Base-by-base conservation (phyloP, 495 filamentous ascomycete genomes). In the Aspergillus heteromorphus region DNA sequence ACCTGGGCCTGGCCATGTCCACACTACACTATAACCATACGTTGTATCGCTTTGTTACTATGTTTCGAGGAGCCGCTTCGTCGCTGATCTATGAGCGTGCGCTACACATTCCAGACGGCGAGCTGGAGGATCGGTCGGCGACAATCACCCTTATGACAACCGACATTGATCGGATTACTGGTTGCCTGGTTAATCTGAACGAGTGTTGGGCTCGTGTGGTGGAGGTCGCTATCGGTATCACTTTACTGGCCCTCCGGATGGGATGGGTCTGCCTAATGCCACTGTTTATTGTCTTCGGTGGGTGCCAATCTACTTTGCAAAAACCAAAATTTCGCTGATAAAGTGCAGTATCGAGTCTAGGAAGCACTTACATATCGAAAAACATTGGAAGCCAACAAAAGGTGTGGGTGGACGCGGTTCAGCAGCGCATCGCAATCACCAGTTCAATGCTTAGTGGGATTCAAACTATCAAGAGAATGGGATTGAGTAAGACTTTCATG, bases 1-100 rank as follows among this genome's bases (percentile, higher is more conserved):
- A 85, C 48, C 53, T 77, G 27, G 80, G 82, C 0, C 77, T 85
- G 36, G 83, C 82, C 7, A 25, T 60, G 5, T 77, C 77, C 2
- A 71, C 53, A 6, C 72, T 69, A 0, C 63, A 76, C 38, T 82
- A 84, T 45, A 66, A 75, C 55, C 80, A 83, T 38, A 68, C 71
- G 30, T 73, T 69, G 6, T 75, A 73, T 41, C 74, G 81, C 0
- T 57, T 73, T 21, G 17, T 51, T 20, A 51, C 48, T 1, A 18
- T 36, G 31, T 20, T 40, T 27, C 48, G 48, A 25, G 48, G 48
- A 17, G 31, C 25, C 19, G 29, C 36, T 25, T 51, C 29, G 16
- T 38, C 29, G 19, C 23, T 40, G 31, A 51, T 51, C 8, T 51
- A 40, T 23, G 40, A 43, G 8, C 17, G 20, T 20, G 20, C 40